phyloP scores from a whole-genome alignment of 176 grass and related monocot genomes.

The Saccharum officinarum region DNA sequence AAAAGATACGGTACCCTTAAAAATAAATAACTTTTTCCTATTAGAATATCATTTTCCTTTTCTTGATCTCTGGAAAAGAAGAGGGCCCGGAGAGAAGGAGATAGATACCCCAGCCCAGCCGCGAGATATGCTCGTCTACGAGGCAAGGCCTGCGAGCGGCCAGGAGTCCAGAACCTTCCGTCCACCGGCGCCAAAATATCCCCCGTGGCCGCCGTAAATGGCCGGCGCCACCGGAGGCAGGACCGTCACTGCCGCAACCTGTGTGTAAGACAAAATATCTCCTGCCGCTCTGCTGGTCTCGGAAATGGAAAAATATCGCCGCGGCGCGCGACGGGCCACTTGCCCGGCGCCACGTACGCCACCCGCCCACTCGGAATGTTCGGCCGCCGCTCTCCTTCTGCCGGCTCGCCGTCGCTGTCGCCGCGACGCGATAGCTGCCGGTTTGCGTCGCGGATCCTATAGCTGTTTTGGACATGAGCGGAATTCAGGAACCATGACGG shows the following conservation, averaged over 20 bases:
- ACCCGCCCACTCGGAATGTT: not conserved
- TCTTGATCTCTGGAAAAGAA: too few species aligned
- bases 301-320: slow-evolving; percentile 21
- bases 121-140: not conserved
- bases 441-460: too few species aligned
- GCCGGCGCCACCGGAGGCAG: not conserved
- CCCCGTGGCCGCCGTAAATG: not conserved
- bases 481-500: too few species aligned
- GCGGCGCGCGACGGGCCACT: not conserved
- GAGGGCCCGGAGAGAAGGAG: too few species aligned
- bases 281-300: not conserved
- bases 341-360: too few species aligned
- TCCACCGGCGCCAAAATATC: slow-evolving; percentile 18
- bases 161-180: slow-evolving; percentile 8
- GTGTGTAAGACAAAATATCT: not conserved
- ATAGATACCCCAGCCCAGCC: too few species aligned
- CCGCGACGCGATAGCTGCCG: not conserved
- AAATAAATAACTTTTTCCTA: too few species aligned
- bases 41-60: too few species aligned
- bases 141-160: not conserved
- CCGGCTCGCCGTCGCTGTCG: not conserved
- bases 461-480: too few species aligned
- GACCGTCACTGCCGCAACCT: not conserved
- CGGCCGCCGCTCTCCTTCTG: slow-evolving; percentile 7
- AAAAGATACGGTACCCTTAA: too few species aligned